phyloP scores from a whole-genome alignment of 129 eudicot species.

The Deinandra increscens region DNA sequence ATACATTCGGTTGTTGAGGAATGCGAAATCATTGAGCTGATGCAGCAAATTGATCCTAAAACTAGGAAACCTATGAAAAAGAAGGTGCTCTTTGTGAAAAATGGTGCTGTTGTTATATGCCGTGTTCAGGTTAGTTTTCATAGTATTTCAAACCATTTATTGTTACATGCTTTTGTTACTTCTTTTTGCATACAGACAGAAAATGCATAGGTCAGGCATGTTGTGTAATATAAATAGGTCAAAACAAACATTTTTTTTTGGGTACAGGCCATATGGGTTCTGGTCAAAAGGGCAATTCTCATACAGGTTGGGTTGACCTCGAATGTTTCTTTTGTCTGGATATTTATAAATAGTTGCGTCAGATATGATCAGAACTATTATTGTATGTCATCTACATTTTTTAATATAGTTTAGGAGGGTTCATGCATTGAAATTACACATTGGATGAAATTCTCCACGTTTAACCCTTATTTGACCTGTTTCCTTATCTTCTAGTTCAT shows the following conservation, averaged over 20 bases:
- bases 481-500: not conserved
- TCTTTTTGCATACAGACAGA: no score
- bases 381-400: not conserved
- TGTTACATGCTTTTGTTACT: not conserved
- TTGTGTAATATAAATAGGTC: no score
- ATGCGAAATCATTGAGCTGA: slow-evolving; percentile 90
- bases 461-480: not conserved
- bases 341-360: not conserved
- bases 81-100: slow-evolving; percentile 84
- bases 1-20: slow-evolving; percentile 92
- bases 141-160: not conserved
- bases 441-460: not conserved
- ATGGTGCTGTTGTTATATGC: slow-evolving; percentile 73
- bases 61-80: slow-evolving; percentile 75
- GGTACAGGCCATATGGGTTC: not conserved
- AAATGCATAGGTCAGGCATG: no score
- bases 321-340: not conserved
- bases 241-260: not conserved
- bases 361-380: not conserved
- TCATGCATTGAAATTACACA: not conserved
- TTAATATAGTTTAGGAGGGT: not conserved
- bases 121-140: slow-evolving; percentile 71
- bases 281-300: not conserved
- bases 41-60: slow-evolving; percentile 78
- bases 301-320: not conserved